Evolutionary conservation across 805 yeast species (phyloP), one percentile per base, ranked within the genome.

Genomic region (Clavispora santaluciae): DNA sequence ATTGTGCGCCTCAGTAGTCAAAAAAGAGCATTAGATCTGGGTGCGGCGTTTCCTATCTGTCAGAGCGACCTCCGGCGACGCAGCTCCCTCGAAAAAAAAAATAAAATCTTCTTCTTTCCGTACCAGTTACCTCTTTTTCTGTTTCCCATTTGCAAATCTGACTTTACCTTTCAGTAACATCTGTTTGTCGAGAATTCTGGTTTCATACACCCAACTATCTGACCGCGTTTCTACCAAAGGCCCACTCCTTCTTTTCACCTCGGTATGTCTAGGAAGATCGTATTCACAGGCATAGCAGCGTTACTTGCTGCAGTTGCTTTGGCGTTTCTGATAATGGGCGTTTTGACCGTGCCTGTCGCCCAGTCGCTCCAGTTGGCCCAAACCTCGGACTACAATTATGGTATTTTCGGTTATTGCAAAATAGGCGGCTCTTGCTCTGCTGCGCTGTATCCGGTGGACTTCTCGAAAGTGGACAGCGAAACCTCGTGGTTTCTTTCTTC

Each of bases 371-470:
- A 66, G 3, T 49, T 85, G 11, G 81, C 81, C 6, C 56, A 69
- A 24, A 70, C 78, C 24, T 62, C 62, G 16, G 56, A 60, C 31
- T 62, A 64, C 47, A 62, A 66, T 2, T 85, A 73, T 57, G 93
- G 93, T 23, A 74, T 78, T 1, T 75, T 85, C 55, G 93, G 93
- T 2, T 78, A 73, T 55, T 85, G 93, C 55, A 31, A 54, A 4
- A 28, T 15, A 15, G 44, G 46, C 6, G 43, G 48, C 4, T 44
- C 50, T 3, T 80, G 86, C 53, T 56, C 71, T 13, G 54, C 52
- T 6, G 75, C 79, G 1, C 54, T 67, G 1, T 76, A 74, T 15
- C 73, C 76, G 2, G 75, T 77, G 51, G 33, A 52, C 6, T 71
- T 74, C 22, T 60, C 67, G 21, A 42, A 51, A 9, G 36, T 52